Base-by-base conservation (phyloP, 352 stramenopile species). In the Phytophthora constricta region DNA sequence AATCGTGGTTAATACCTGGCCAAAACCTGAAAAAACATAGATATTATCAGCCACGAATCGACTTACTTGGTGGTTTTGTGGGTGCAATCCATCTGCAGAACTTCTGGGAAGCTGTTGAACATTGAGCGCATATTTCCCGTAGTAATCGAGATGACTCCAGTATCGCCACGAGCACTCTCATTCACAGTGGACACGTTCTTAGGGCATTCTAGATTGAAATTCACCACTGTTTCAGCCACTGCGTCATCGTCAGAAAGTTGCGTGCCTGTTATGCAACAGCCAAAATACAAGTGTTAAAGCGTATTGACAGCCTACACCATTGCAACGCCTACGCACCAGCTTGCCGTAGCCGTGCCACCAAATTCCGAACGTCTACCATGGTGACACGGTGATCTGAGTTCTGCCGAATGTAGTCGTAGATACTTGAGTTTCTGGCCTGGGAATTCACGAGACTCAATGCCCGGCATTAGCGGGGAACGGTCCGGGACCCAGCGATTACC, bases 401-500 rank as follows among this genome's bases (percentile, higher is more conserved):
- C 61, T 1, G 26, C n/a, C 59, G 49, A 20, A 67, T 61, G 43
- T 56, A 55, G 5, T 61, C 19, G 42, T 55, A 67, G 4, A 67
- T 20, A 17, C 42, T 54, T 17, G 59, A 19, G 2, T 26, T 48
- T 8, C 41, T 28, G 10, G 45, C 52, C 3, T 68, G 7, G 1
- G 51, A 22, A 31, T 62, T 16, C 2, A 62, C 19, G n/a, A 62
- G 33, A 10, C 20, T 68, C 16, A 28, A 68, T 46, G 2, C 52
- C 60, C 2, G 43, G 52, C 4, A 62, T 48, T 3, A 62, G 26
- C 2, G 50, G 16, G 26, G 42, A 51, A 3, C 46, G 5, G 17
- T 16, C 1, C 7, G 59, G 14, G 25, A 68, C 42, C 60, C 57
- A 49, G 27, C 50, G 59, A 61, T 58, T 67, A 67, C 59, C 41